These are phyloP conservation scores for Lumnitzera littorea DNA, from an alignment of 345 rosid species.

Conservation along the genomic window DNA sequence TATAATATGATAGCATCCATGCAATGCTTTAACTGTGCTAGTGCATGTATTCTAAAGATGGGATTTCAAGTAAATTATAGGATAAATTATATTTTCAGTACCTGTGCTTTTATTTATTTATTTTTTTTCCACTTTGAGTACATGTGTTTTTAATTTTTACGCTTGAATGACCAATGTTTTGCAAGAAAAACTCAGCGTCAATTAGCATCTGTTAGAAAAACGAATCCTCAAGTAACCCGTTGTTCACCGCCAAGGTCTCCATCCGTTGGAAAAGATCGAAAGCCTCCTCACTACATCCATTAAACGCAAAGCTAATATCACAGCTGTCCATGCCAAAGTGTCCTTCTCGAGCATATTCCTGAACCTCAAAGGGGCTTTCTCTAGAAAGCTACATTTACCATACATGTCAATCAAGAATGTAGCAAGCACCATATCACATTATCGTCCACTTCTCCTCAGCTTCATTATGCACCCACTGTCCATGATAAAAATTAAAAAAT, in stretches of 20 bases:
- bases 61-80: no score
- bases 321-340: slow-evolving; percentile 50
- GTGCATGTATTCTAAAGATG: no score
- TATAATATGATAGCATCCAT: no score
- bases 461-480: slow-evolving; percentile 39
- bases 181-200: no score
- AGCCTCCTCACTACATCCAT: slow-evolving; percentile 44
- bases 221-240: no score
- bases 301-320: slow-evolving; percentile 49
- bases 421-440: slow-evolving; percentile 37
- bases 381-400: slow-evolving; percentile 51
- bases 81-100: no score
- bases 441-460: slow-evolving; percentile 36
- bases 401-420: slow-evolving; percentile 62
- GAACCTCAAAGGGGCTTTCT: slow-evolving; percentile 38
- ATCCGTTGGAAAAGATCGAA: slow-evolving; percentile 36
- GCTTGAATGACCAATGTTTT: no score
- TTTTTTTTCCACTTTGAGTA: no score
- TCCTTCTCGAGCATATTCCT: slow-evolving; percentile 39
- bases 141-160: no score
- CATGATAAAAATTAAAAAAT: slow-evolving; percentile 47
- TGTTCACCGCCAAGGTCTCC: slow-evolving; percentile 26
- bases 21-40: no score
- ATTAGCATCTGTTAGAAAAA: no score
- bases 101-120: no score